These are phyloP conservation scores for Trametopsis cervina DNA, from an alignment of 768 basidiomycete genomes.

Conservation along the genomic window DNA sequence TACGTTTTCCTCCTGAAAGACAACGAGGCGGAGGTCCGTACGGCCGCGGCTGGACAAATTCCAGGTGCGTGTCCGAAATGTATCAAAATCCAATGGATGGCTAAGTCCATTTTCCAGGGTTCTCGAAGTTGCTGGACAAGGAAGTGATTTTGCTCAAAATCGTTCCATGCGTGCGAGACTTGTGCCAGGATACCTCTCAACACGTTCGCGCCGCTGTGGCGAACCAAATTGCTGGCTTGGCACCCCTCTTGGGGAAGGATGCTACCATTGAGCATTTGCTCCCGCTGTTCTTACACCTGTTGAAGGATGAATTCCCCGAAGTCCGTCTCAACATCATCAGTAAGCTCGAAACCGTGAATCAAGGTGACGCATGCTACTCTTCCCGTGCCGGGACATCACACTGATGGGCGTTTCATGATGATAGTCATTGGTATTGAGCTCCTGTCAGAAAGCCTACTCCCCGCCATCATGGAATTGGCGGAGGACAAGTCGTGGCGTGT, in stretches of 20 bases:
- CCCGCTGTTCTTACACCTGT: slow-evolving; percentile 89
- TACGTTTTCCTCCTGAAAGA: slow-evolving; percentile 94
- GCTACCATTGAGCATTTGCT: slow-evolving; percentile 95
- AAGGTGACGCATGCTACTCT: slow-evolving; percentile 53
- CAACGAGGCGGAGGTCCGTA: slow-evolving; percentile 97
- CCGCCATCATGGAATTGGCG: slow-evolving; percentile 95
- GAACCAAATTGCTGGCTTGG: slow-evolving; percentile 92
- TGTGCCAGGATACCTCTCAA: slow-evolving; percentile 90
- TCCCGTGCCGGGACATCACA: slow-evolving; percentile 1
- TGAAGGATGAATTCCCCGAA: slow-evolving; percentile 99
- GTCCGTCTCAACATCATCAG: slow-evolving; percentile 97
- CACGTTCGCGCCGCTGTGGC: slow-evolving; percentile 97
- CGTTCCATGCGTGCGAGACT: slow-evolving; percentile 90
- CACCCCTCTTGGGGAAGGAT: slow-evolving; percentile 88
- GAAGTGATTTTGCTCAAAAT: slow-evolving; percentile 91
- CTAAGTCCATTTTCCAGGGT: slow-evolving; percentile 47
- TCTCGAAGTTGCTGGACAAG: slow-evolving; percentile 87
- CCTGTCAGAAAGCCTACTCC: slow-evolving; percentile 89
- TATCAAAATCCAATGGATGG: too few species aligned
- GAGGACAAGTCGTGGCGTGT: slow-evolving; percentile 99
- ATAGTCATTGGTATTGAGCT: slow-evolving; percentile 97
- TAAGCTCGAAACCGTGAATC: slow-evolving; percentile 94
- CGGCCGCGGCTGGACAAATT: slow-evolving; percentile 92
- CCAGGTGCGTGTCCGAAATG: slow-evolving; percentile 59
- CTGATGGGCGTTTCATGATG: slow-evolving; percentile 7